Evolutionary conservation across 805 yeast genomes (phyloP), one percentile per base, ranked within the genome.

Genomic region (Starmerella floris): DNA sequence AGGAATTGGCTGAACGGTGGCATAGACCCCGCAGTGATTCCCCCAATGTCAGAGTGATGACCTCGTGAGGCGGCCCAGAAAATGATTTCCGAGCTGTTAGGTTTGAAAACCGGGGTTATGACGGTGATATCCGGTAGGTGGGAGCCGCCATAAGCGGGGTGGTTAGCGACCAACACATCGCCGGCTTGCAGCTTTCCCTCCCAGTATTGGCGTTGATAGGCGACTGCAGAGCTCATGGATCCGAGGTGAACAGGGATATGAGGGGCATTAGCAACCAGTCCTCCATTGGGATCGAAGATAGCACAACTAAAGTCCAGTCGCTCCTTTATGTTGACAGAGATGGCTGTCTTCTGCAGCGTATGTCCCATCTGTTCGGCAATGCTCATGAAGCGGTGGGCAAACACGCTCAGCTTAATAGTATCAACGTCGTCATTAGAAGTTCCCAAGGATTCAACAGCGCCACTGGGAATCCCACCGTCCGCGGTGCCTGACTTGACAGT

Each of bases 21-120:
- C 85, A 87, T 84, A 0, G 94, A 80, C 1, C 96, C 96, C 1
- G 96, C 94, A 28, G 83, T 63, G 44, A 79, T 74, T 13, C 94
- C 93, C 16, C 97, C 96, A 56, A 88, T 87, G 61, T 87, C 97
- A 5, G 95, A 87, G 62, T 88, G 97, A 62, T 87, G 97, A 2
- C 95, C 96, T 50, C 97, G 69, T 0, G 94, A 79, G 0, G 96
- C 97, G 13, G 83, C 85, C 68, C 83, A 87, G 59, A 87, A 87
- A 23, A 84, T 73, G 28, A 83, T 69, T n/a, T 50, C 55, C 5
- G 66, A 71, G 34, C 64, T 67, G 4, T 26, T 39, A 2, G 44
- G 37, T n/a, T 73, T 66, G 56, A 83, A 80, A 1, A 87, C 85
- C 0, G 97, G 97, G 0, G 95, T 82, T 35, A 88, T 77, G 11